phyloP scores from a whole-genome alignment of 2,329 filamentous ascomycete species.

The Drechslera avenae region DNA sequence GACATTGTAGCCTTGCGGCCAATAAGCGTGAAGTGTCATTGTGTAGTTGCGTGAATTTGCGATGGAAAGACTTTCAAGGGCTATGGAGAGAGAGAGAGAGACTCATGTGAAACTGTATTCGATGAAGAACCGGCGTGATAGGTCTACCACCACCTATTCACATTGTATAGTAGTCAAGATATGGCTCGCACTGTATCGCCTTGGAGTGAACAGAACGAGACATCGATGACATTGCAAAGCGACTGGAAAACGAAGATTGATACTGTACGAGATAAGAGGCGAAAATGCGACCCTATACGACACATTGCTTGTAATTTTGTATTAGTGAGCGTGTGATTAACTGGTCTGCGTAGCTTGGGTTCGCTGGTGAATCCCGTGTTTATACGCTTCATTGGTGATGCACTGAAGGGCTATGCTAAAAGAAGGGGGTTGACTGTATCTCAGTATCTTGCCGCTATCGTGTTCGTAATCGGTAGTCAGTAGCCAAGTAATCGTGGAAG shows the following conservation, averaged over 20 bases:
- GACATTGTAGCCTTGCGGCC: constrained; percentile 2
- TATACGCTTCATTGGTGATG: no score
- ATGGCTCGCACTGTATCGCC: no score
- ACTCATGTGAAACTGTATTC: neutral
- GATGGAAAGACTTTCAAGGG: neutral
- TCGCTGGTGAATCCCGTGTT: no score
- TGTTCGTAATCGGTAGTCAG: neutral
- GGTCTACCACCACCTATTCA: no score
- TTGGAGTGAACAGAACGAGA: neutral
- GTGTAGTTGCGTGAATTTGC: neutral
- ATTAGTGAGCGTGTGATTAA: no score
- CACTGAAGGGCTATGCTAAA: no score
- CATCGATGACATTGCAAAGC: neutral
- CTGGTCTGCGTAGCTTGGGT: no score
- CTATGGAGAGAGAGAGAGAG: neutral
- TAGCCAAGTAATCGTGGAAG: neutral
- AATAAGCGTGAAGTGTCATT: constrained; percentile 8
- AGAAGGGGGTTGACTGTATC: no score
- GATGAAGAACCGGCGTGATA: neutral
- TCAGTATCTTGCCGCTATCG: neutral
- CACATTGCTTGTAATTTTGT: no score
- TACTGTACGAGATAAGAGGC: neutral
- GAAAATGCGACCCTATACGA: neutral
- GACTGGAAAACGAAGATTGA: neutral
- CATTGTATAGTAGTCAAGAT: neutral